Evolutionary conservation across 768 basidiomycete species (phyloP), one percentile per base, ranked within the genome.

Genomic region (Punctularia strigosozonata): DNA sequence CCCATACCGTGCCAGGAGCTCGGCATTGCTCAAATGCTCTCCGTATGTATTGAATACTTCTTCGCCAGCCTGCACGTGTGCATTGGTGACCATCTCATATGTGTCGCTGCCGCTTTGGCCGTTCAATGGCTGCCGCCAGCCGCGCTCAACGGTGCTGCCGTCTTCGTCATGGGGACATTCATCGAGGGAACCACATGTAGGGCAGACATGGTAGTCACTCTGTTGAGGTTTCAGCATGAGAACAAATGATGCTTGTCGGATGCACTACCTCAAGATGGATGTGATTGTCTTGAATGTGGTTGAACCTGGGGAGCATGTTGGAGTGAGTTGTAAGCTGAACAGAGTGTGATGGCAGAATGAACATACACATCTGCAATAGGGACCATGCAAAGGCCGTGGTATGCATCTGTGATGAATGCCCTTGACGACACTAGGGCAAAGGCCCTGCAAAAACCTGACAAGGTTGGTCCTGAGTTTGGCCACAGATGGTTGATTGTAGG

Each of bases 21-120:
- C 60, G 1, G 81, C 73, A 50, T 86, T 87, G 14, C 64, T 61
- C 25, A 86, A 60, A 3, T 61, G 57, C 48, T 71, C 71, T n/a
- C 78, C 77, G 50, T 88, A 89, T 1, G 80, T 80, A 54, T 89
- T 89, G 64, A 75, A 87, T 17, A 85, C 62, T 41, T 88, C 75
- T 7, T 62, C 60, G 28, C 59, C 57, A 0, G 72, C 61, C 6
- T 59, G 55, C 30, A 86, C 65, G n/a, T 58, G 46, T 12, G 56
- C 52, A 43, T 76, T 72, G 1, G 73, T 62, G 3, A 83, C 75
- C 75, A 89, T 85, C 40, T 87, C 83, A 46, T 52, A 59, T n/a
- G 52, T 55, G 34, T 60, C 47, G 24, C 39, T 38, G 17, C 40
- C 18, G n/a, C 32, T 38, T 34, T 34, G 33, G 7, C 33, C 33